phyloP scores from a whole-genome alignment of 2,329 filamentous ascomycete genomes.

The Xylaria sp. region DNA sequence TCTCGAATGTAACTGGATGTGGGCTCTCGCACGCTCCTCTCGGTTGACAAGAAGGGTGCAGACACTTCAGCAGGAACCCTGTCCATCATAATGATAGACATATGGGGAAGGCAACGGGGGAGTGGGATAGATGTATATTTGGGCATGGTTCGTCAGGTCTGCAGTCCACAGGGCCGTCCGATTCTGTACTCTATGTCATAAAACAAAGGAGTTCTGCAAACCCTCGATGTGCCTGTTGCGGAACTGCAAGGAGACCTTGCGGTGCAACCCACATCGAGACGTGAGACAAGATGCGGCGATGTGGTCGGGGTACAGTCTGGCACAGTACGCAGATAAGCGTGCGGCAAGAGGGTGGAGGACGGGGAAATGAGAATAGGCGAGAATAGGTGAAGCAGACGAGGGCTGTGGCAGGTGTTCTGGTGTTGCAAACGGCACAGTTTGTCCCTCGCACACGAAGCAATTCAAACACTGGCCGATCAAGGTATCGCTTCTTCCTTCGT shows the following conservation, averaged over 20 bases:
- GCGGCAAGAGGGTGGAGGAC: background rate
- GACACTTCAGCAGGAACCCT: constrained; percentile 26
- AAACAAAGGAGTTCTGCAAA: constrained; percentile 18
- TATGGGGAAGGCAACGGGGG: constrained; percentile 22
- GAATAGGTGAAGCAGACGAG: constrained; percentile 4
- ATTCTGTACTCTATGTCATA: constrained; percentile 15
- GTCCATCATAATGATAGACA: constrained; percentile 26
- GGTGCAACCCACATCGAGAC: constrained; percentile 22
- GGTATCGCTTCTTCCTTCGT: constrained; percentile 19
- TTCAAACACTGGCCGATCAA: constrained; percentile 23
- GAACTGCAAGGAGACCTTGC: constrained; percentile 12
- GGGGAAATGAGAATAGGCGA: constrained; percentile 16
- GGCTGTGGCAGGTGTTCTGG: no score
- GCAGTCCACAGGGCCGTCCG: constrained; percentile 12
- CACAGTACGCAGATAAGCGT: background rate
- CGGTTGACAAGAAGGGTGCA: constrained; percentile 31
- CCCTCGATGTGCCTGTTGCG: constrained; percentile 3
- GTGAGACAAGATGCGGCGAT: constrained; percentile 16
- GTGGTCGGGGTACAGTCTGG: constrained; percentile 6
- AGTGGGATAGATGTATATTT: constrained; percentile 18
- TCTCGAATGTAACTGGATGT: constrained; percentile 24
- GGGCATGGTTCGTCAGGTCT: constrained; percentile 31
- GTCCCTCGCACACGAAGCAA: constrained; percentile 11
- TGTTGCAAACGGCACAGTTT: background rate
- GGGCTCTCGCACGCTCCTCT: constrained; percentile 12